phyloP scores from a whole-genome alignment of 2,329 filamentous ascomycete species.

The Colletotrichum zoysiae region DNA sequence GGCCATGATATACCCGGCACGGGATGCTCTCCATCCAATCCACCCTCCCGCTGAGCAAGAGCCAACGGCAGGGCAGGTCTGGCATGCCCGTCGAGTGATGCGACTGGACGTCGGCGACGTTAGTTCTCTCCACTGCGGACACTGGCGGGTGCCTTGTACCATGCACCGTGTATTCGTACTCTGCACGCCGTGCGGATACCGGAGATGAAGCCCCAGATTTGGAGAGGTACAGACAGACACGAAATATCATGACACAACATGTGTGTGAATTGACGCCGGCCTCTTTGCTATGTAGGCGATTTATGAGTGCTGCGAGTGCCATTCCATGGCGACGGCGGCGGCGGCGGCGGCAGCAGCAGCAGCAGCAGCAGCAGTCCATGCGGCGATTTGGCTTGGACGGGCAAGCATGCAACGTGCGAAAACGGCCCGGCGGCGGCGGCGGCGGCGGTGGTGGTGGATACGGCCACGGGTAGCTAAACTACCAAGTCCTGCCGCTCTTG shows the following conservation, averaged over 20 bases:
- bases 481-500: background rate
- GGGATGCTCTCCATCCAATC: conserved; percentile 39
- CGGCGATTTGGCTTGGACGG: background rate
- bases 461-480: background rate
- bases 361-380: background rate
- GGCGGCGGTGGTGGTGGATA: background rate
- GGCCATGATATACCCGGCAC: conserved; percentile 24
- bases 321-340: background rate
- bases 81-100: conserved; percentile 29
- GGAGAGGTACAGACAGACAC: conserved; percentile 8
- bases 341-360: background rate
- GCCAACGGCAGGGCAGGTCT: conserved; percentile 27
- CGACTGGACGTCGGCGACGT: conserved; percentile 29
- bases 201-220: background rate
- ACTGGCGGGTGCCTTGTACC: background rate
- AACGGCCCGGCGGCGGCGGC: background rate
- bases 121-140: background rate
- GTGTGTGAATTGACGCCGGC: background rate
- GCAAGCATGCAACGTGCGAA: background rate
- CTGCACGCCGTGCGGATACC: conserved; percentile 31
- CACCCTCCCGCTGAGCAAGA: conserved; percentile 36
- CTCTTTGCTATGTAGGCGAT: background rate
- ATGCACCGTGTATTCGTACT: conserved; percentile 16
- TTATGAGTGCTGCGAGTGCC: background rate
- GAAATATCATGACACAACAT: background rate